Base-by-base conservation (phyloP, 208 protist species). In the Acanthamoeba triangularis region DNA sequence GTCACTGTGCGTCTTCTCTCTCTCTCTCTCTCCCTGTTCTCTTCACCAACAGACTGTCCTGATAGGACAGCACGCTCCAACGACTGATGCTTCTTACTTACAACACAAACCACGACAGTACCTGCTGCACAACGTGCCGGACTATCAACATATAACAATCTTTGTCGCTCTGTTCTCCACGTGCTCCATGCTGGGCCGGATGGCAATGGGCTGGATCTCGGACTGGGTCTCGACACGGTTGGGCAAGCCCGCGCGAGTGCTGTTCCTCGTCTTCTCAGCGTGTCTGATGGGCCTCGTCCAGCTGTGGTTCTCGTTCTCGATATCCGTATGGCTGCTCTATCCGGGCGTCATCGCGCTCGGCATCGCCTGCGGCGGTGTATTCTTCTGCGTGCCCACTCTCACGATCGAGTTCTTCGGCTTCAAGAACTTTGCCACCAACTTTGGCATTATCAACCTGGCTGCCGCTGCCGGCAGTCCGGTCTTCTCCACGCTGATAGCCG, bases 341-440 rank as follows among this genome's bases (percentile, higher is more conserved):
- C 67, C 67, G n/a, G 67, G 33, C n/a, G 67, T 76, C 67, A 76
- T 76, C 35, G n/a, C 35, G 33, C 67, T 76, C 67, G 67, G 67
- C 35, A 44, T 76, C 35, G 67, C 67, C 30, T 0, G 35, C 35
- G 67, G 67, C n/a, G 67, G 33, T 44, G 18, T 44, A 54, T 90
- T 90, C 35, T 90, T 33, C 59, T 41, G 28, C 59, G 35, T 59
- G n/a, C 82, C 82, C 59, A 90, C 82, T 33, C 49, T 90, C 59
- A 41, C 35, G 59, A 90, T 59, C 59, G 82, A 90, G 82, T 69
- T 90, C 82, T 90, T 90, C 35, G 82, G 82, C 54, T 90, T 56
- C 49, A 37, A 37, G 30, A 56, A 90, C 82, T 90, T 90, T 90
- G 67, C n/a, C 67, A 47, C 67, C 67, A 90, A 59, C 82, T 90